Evolutionary conservation across 345 rosid species (phyloP), one percentile per base, ranked within the genome.

Genomic region (Litchi chinensis): DNA sequence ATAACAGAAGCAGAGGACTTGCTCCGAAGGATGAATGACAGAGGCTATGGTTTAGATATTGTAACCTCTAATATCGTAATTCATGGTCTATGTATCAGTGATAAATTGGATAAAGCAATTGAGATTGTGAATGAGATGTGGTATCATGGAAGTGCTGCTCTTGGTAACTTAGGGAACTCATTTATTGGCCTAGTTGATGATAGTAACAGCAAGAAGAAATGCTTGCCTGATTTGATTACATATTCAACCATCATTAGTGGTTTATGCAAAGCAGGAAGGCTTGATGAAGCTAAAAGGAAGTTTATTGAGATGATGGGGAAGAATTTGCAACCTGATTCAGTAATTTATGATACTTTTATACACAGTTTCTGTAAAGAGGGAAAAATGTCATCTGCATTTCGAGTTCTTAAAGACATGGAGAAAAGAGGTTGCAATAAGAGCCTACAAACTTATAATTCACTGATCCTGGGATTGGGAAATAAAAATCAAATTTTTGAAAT

Each of bases 391-490:
- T 94, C 98, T 82, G 95, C 98, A 81, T 91, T 94, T 83, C 93
- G 92, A 64, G 93, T 96, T 78, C 99, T 96, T 57, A 94, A 94
- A 83, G 98, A 96, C 79, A 96, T 96, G 99, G 99, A 93, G 88
- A 91, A 91, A 85, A 92, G 81, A 73, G 94, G 98, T 68, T 96
- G 93, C 81, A 86, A 79, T 80, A 96, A 88, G 88, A 93, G 86
- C 84, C 70, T 94, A 19, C 95, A 88, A 72, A 94, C 98, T 50
- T 96, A 94, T 82, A 94, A 96, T 85, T 93, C 98, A 19, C 82
- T 96, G 82, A 93, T 94, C 79, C 82, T 86, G 68, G 97, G 98
- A 26, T 86, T 94, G 16, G 99, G 94, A 73, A 93, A 84, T 74
- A 87, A 91, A 86, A 86, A 87, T 65, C 94, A 93, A 85, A 85